A percentile compares a stretch with the other conserved stretches of the same genome.
Conservation (phyloP, 352 stramenopile genomes). For the Phytophthora citricola region DNA sequence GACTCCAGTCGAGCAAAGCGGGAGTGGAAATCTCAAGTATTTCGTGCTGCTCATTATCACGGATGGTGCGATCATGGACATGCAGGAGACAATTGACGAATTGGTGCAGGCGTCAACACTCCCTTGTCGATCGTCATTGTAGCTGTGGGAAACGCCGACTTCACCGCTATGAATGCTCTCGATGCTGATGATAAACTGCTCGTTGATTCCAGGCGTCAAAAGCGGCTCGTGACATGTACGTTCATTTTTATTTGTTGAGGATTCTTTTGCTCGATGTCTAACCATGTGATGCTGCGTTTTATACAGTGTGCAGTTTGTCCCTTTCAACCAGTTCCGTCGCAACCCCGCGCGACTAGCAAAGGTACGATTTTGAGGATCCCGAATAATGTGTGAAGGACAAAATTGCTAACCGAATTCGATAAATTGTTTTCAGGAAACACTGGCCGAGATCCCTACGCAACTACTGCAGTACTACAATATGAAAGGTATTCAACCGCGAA, state of each 20-base stretch:
- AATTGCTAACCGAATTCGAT: slow-evolving; percentile 4
- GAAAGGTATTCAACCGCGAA: slow-evolving; percentile 62
- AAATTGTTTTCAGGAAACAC: slow-evolving; percentile 45
- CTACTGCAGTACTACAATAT: slow-evolving; percentile 67
- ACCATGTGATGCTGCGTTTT: slow-evolving; percentile 1
- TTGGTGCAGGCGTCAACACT: slow-evolving; percentile 71
- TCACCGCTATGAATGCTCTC: slow-evolving; percentile 69
- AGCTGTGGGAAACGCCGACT: slow-evolving; percentile 79
- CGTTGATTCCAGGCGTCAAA: slow-evolving; percentile 42
- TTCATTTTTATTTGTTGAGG: slow-evolving; percentile 17
- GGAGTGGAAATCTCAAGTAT: slow-evolving; percentile 65
- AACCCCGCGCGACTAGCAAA: slow-evolving; percentile 68
- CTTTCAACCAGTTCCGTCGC: slow-evolving; percentile 73
- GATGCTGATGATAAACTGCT: slow-evolving; percentile 69
- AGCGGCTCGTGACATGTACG: slow-evolving; percentile 73
- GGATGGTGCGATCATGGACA: slow-evolving; percentile 81
- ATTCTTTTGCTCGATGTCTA: not conserved
- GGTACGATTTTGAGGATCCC: slow-evolving; percentile 14
- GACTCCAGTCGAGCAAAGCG: slow-evolving; percentile 24
- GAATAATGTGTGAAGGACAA: not conserved
- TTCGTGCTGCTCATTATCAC: slow-evolving; percentile 82
- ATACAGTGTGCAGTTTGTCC: slow-evolving; percentile 79
- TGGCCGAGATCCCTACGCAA: slow-evolving; percentile 74
- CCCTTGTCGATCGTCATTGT: slow-evolving; percentile 85
- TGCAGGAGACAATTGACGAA: slow-evolving; percentile 75